Evolutionary conservation across 1,139 yeast genomes (phyloP), one percentile per base, ranked within the genome.

Genomic region (Pichia sp.): DNA sequence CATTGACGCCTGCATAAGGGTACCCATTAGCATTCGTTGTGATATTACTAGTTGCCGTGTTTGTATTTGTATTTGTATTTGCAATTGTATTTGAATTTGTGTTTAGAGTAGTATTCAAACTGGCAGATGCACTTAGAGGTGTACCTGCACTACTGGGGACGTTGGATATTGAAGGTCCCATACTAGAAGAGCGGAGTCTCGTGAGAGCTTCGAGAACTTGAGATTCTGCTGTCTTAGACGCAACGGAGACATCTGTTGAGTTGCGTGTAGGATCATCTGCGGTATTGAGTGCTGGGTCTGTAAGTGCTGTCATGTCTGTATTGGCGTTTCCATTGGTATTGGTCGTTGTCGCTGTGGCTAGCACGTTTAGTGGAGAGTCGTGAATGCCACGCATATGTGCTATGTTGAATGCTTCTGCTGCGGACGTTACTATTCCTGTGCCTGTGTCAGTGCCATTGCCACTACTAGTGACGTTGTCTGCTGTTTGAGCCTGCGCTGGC

Each of bases 171-270:
- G 23, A 12, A 13, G 28, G 22, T 11, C 32, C 38, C 12, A 19
- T 20, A 22, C 33, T 31, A 3, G 42, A 35, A 17, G 43, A 37
- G 13, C 40, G 22, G n/a, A 40, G 23, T 9, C 24, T 30, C 3
- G 43, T 37, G 12, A 40, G 19, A 3, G 43, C 43, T 22, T 40
- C 40, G n/a, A 40, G 21, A 5, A 34, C 43, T 17, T 40, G 40
- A 10, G 38, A 30, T 17, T 35, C 43, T 2, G 40, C 34, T 3
- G 26, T 22, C 7, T 21, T 22, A 13, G 20, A 16, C 6, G 29
- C 5, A 4, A 13, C n/a, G n/a, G 6, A 5, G 6, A 13, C 11
- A 21, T 18, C 10, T 23, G 32, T 20, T n/a, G n/a, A n/a, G n/a
- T n/a, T n/a, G n/a, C n/a, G n/a, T n/a, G n/a, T n/a, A n/a, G n/a